A percentile compares a stretch with the other conserved stretches of the same genome.
These are phyloP conservation scores for Daedaleopsis sinensis DNA, from an alignment of 768 basidiomycete species.

Conservation along the genomic window DNA sequence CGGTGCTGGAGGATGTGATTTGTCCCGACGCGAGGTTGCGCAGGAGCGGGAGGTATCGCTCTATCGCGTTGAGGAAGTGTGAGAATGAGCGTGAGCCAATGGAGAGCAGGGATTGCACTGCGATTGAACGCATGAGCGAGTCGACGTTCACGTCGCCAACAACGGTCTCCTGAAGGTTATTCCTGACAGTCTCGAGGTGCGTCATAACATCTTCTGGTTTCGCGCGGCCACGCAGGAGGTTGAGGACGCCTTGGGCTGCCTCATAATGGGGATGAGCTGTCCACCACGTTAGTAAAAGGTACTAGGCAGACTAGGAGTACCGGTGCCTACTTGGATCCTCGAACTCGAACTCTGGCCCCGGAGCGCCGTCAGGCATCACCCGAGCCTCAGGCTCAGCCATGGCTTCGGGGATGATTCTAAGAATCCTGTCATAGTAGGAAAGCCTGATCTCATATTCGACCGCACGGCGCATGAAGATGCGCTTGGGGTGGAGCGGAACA, in stretches of 20 bases:
- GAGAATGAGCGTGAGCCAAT: constrained; percentile 97
- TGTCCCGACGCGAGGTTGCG: constrained; percentile 57
- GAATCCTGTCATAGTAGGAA: constrained; percentile 91
- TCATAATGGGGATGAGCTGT: constrained; percentile 78
- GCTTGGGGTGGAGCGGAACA: constrained; percentile 78
- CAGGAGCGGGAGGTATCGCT: constrained; percentile 84
- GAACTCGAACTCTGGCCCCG: constrained; percentile 82
- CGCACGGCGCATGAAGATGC: constrained; percentile 84
- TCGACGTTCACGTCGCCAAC: constrained; percentile 69
- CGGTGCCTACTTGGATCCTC: constrained; percentile 68
- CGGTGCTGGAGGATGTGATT: constrained; percentile 35
- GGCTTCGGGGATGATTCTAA: constrained; percentile 81
- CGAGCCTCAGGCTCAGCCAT: constrained; percentile 71
- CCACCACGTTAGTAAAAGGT: not conserved
- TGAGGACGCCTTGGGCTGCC: constrained; percentile 76
- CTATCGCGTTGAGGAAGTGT: constrained; percentile 96
- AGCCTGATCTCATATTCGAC: constrained; percentile 89
- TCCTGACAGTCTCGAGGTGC: constrained; percentile 72
- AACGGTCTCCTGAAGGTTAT: constrained; percentile 61
- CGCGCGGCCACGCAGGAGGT: constrained; percentile 79
- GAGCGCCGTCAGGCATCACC: constrained; percentile 69
- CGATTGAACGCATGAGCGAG: constrained; percentile 69
- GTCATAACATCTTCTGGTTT: constrained; percentile 80
- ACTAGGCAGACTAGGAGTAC: not conserved
- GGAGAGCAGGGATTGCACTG: constrained; percentile 85